Conservation (phyloP, 176 grass and related monocot genomes). For the Rhynchospora breviuscula region DNA sequence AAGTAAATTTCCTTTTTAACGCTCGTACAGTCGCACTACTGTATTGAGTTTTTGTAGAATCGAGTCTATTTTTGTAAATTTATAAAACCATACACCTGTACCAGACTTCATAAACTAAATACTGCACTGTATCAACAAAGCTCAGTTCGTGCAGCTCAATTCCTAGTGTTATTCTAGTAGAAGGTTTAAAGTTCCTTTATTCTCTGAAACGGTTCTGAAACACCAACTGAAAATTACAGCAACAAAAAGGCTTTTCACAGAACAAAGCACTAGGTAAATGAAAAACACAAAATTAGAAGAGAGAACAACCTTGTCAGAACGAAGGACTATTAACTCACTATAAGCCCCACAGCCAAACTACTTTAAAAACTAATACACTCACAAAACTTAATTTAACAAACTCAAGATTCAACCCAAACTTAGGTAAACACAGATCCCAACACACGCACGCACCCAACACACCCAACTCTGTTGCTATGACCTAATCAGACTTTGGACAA, state of each 20-base stretch:
- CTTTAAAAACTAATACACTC: slow-evolving; percentile 26
- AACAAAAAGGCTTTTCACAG: background rate
- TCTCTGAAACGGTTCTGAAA: background rate
- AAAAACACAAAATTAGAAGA: background rate
- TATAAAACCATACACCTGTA: no score
- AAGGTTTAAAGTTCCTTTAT: background rate
- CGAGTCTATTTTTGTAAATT: no score
- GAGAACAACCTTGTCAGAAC: background rate
- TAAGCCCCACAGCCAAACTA: slow-evolving; percentile 24
- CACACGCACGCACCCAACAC: background rate
- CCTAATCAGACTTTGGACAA: slow-evolving; percentile 6
- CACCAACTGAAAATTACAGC: background rate
- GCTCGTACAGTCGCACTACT: no score
- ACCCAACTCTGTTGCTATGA: slow-evolving; percentile 17
- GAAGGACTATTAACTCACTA: slow-evolving; percentile 25
- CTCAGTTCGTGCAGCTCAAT: background rate
- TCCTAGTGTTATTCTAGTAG: background rate
- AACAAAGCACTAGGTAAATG: background rate
- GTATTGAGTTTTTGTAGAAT: no score
- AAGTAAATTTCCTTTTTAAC: no score
- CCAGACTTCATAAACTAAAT: no score
- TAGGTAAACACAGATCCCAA: background rate
- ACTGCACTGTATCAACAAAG: no score
- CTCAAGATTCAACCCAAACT: slow-evolving; percentile 22
- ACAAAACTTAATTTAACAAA: slow-evolving; percentile 23